Evolutionary conservation across 179 eudicot species (phyloP), one percentile per base, ranked within the genome.

Genomic region (Camellia oleifera): DNA sequence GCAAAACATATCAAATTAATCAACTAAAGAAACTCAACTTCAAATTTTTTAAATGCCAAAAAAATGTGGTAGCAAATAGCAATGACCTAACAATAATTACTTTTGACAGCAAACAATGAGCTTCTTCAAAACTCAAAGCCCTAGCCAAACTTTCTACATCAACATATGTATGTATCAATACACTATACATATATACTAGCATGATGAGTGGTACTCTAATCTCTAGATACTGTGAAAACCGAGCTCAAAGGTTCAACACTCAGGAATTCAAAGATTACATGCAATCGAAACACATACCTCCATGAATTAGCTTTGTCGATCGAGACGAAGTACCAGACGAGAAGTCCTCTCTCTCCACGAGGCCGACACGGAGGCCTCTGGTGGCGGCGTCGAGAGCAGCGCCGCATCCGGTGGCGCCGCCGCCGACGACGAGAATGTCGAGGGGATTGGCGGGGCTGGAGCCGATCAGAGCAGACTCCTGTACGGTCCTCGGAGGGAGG

Each of bases 401-500:
- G 6, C 99, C 99, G 66, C 92, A 90, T 0, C 99, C 99, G 8
- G 98, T 97, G 56, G 93, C 98, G 7, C 99, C 99, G 0, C 99
- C 99, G 14, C 99, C 99, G 11, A 97, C 76, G 14, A 97, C 92
- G 9, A 97, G 93, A 18, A 97, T 77, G 73, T 97, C 99, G 11
- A 97, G 90, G 0, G 98, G 98, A 5, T 90, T 86, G 1, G 89
- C 81, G 2, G 82, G 44, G 52, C 84, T 84, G 63, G 97, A 77
- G 48, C 89, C 92, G 54, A 83, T 74, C 62, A 97, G 67, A 14
- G 92, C 80, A 52, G 97, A 87, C 64, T 86, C 82, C 84, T 91
- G 91, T 5, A 74, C 71, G 12, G 78, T 75, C 11, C 99, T 87
- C 14, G 92, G 44, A 3, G 99, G 95, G 0, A 92, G 90, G 67